A percentile compares a stretch with the other conserved stretches of the same genome.
These are phyloP conservation scores for Alternaria hordeiaustralica DNA, from an alignment of 2,329 filamentous ascomycete genomes.

Conservation along the genomic window DNA sequence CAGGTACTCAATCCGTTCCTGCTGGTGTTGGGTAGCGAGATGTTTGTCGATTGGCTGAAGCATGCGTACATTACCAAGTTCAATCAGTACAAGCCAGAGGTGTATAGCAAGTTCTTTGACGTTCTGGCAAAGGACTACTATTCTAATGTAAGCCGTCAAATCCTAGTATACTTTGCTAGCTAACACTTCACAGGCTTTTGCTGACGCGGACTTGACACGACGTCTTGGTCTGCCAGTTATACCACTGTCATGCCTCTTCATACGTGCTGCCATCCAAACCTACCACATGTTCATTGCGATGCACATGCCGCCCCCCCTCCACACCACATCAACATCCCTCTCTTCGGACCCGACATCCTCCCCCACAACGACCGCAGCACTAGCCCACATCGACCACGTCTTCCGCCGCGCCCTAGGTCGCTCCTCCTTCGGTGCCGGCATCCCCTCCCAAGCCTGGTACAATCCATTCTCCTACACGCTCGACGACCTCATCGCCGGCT, in stretches of 20 bases:
- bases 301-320: slow-evolving; percentile 76
- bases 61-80: slow-evolving; percentile 98
- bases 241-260: slow-evolving; percentile 91
- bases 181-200: slow-evolving; percentile 70
- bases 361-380: slow-evolving; percentile 75
- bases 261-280: slow-evolving; percentile 91
- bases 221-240: slow-evolving; percentile 90
- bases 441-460: slow-evolving; percentile 43
- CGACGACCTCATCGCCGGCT: slow-evolving; percentile 75
- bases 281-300: slow-evolving; percentile 98
- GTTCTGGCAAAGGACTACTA: slow-evolving; percentile 98
- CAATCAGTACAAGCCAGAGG: slow-evolving; percentile 90
- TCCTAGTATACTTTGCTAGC: neutral
- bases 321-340: slow-evolving; percentile 70
- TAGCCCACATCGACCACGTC: slow-evolving; percentile 79
- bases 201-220: slow-evolving; percentile 86
- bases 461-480: slow-evolving; percentile 59
- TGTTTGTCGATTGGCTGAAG: slow-evolving; percentile 96
- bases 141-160: slow-evolving; percentile 69
- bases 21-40: slow-evolving; percentile 93
- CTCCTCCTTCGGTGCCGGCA: slow-evolving; percentile 64
- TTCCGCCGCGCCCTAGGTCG: slow-evolving; percentile 79
- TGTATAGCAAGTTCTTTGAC: slow-evolving; percentile 90
- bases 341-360: slow-evolving; percentile 65
- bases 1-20: slow-evolving; percentile 93